Evolutionary conservation across 108 stramenopile genomes (phyloP), one percentile per base, ranked within the genome.

Genomic region (Conticribra weissflogii): DNA sequence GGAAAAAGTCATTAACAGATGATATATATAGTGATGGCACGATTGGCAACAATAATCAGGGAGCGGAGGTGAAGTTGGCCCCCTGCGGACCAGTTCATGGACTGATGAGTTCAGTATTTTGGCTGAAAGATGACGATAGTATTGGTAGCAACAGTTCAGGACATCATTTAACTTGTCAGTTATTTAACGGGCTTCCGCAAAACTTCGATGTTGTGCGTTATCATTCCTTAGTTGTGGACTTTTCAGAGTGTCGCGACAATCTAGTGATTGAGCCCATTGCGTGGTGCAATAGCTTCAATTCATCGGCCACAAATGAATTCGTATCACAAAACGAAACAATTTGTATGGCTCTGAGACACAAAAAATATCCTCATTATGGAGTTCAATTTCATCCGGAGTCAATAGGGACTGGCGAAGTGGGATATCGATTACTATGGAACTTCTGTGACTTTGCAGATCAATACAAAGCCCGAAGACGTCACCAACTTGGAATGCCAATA

Each of bases 301-400:
- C 44, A 41, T 30, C 59, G 21, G 34, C 32, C 27, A 57, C 65
- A 63, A 52, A 61, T 75, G 24, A 46, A 48, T 34, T 0, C 24
- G 25, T 17, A 45, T 22, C 44, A 47, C 36, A 41, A 9, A 41
- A 41, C 12, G 36, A 41, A 5, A 22, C n/a, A 27, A 79, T 93
- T 28, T 79, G 88, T 49, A 96, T 96, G 91, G 96, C 79, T 22
- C 55, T 98, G 50, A 71, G 82, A 30, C 95, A 96, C 78, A 66
- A 52, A 19, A 36, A 46, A 1, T 59, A 81, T 73, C 97, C 96
- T 27, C 95, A 96, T 58, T 95, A 88, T 81, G 97, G 97, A 33
- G 91, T 97, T 27, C 97, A 97, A 65, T 97, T 97, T 76, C 97
- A 97, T 71, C 97, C 97, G 14, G 97, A 97, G 88, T 85, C 82